phyloP scores from a whole-genome alignment of 768 basidiomycete genomes.

The Pisolithus tinctorius region DNA sequence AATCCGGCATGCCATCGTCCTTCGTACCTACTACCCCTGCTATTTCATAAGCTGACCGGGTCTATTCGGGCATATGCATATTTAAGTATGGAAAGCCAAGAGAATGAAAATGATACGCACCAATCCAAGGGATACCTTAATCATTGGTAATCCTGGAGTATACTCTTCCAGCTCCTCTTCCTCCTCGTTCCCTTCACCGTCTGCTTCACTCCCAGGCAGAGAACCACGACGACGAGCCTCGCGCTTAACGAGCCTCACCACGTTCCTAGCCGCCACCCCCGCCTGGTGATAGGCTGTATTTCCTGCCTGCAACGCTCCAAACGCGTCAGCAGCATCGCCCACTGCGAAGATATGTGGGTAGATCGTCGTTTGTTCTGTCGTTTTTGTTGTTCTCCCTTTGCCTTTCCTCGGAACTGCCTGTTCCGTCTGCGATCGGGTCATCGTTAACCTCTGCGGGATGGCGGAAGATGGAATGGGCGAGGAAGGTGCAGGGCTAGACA shows the following conservation, averaged over 20 bases:
- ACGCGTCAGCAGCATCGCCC: slow-evolving; percentile 60
- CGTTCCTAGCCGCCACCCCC: slow-evolving; percentile 49
- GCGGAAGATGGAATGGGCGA: no score
- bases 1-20: slow-evolving; percentile 39
- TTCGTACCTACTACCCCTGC: slow-evolving; percentile 38
- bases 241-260: slow-evolving; percentile 36
- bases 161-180: slow-evolving; percentile 35
- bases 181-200: not conserved
- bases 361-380: slow-evolving; percentile 15
- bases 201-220: not conserved
- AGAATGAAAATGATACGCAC: slow-evolving; percentile 26
- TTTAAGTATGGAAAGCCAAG: not conserved
- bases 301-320: slow-evolving; percentile 56
- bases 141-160: slow-evolving; percentile 40
- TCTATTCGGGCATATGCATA: slow-evolving; percentile 18
- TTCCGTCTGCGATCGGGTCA: no score
- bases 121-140: slow-evolving; percentile 58
- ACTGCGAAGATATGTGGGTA: slow-evolving; percentile 55
- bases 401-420: no score
- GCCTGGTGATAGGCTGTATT: slow-evolving; percentile 49
- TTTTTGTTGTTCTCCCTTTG: no score
- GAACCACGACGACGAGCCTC: slow-evolving; percentile 9
- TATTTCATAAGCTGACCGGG: slow-evolving; percentile 40
- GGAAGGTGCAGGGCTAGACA: no score
- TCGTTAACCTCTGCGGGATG: no score